Evolutionary conservation across 116 monocot species (phyloP), one percentile per base, ranked within the genome.

Genomic region (Cymodocea nodosa): DNA sequence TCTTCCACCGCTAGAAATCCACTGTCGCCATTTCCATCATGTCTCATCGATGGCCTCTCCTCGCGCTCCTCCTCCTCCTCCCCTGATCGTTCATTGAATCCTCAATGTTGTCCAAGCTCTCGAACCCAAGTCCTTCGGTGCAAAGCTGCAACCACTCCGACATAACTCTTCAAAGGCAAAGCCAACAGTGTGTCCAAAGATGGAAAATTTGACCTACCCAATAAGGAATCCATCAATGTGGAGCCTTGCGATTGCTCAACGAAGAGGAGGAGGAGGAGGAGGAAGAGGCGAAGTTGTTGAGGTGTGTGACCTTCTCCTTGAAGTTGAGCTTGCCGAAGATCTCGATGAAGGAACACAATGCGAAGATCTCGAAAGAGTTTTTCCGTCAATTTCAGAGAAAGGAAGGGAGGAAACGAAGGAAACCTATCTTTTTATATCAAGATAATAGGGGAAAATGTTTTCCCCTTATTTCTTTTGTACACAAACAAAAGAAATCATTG

Each of bases 101-200:
- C 37, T 71, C 66, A 17, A 66, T 44, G 37, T 73, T 79, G 30
- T 77, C 92, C 15, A 81, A 81, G 79, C 88, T 87, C 79, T 93
- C 92, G 2, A 79, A 88, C 11, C 92, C 92, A 25, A 88, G 88
- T 49, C 92, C 85, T 59, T 88, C 92, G 10, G 92, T 93, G 83
- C 92, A 93, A 22, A 83, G 67, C 62, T 85, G 82, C 62, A 83
- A 77, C 36, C 80, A 76, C 20, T 80, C 76, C 0, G 68, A 40
- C 50, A 4, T n/a, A 67, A 24, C 11, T 40, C 15, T 14, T 20
- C 15, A 4, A n/a, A 11, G 56, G 40, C 44, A 12, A 16, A 34
- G 14, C 60, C 60, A 15, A 15, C 23, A 23, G 15, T 0, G 37
- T 39, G 11, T 68, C 70, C 60, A 61, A 10, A 16, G n/a, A 10